phyloP scores from a whole-genome alignment of 371 early-diverging fungal species.

The Dichotomocladium elegans region DNA sequence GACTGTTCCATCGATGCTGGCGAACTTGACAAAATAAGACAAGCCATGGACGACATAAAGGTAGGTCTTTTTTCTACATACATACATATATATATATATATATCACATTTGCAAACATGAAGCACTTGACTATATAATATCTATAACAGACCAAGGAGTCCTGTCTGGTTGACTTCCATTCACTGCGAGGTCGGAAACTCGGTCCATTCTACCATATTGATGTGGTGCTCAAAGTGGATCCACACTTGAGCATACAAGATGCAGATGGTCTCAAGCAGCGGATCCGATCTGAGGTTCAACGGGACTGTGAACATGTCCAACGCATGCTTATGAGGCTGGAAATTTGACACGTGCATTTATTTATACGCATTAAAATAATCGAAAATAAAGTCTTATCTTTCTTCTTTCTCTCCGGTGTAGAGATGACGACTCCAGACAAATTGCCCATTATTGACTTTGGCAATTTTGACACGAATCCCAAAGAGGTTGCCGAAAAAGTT shows the following conservation, averaged over 20 bases:
- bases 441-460: slow-evolving; percentile 43
- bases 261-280: slow-evolving; percentile 28
- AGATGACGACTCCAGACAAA: neutral
- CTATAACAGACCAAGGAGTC: slow-evolving; percentile 15
- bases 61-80: neutral
- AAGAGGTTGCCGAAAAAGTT: slow-evolving; percentile 38
- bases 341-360: neutral
- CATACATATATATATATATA: no score
- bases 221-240: slow-evolving; percentile 30
- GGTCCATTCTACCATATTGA: slow-evolving; percentile 45
- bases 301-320: slow-evolving; percentile 32
- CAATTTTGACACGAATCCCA: slow-evolving; percentile 18
- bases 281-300: slow-evolving; percentile 23
- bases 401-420: neutral
- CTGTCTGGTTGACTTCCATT: slow-evolving; percentile 35
- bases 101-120: no score
- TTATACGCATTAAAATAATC: no score
- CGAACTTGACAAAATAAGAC: slow-evolving; percentile 5
- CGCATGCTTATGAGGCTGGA: slow-evolving; percentile 33
- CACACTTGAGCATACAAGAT: slow-evolving; percentile 23
- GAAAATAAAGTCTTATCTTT: neutral
- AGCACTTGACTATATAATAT: no score
- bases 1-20: slow-evolving; percentile 28
- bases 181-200: slow-evolving; percentile 41
- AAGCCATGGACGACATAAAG: slow-evolving; percentile 25